phyloP scores from a whole-genome alignment of 805 yeast species.

The Yamadazyma paraphyllophila region DNA sequence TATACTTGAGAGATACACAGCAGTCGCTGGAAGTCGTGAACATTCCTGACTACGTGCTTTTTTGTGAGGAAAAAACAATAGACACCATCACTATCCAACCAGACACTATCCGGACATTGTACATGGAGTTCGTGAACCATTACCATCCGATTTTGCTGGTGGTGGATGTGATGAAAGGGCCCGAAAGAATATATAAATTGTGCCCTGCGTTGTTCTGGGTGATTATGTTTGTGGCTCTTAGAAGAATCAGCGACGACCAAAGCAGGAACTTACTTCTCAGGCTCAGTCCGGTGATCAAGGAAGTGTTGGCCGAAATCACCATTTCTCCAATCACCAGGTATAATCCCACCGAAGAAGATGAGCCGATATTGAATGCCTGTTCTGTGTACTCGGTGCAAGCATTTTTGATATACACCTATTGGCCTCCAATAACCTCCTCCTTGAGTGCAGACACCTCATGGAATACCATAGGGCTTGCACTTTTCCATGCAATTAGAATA shows the following conservation, averaged over 20 bases:
- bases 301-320: slow-evolving; percentile 80
- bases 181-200: slow-evolving; percentile 71
- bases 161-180: slow-evolving; percentile 77
- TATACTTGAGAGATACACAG: background rate
- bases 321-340: slow-evolving; percentile 87
- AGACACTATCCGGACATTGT: slow-evolving; percentile 60
- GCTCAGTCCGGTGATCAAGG: slow-evolving; percentile 68
- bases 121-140: slow-evolving; percentile 63
- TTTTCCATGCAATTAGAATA: slow-evolving; percentile 87
- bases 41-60: slow-evolving; percentile 17
- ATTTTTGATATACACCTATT: slow-evolving; percentile 77
- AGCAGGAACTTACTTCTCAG: slow-evolving; percentile 49
- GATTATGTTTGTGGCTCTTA: slow-evolving; percentile 76
- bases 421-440: slow-evolving; percentile 97
- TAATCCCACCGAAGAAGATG: slow-evolving; percentile 73
- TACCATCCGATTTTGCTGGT: slow-evolving; percentile 89
- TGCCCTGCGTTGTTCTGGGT: slow-evolving; percentile 96
- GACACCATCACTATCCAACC: slow-evolving; percentile 66
- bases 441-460: slow-evolving; percentile 94
- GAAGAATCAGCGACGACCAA: slow-evolving; percentile 50
- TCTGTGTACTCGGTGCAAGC: slow-evolving; percentile 95
- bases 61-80: slow-evolving; percentile 65
- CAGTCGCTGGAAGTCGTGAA: background rate
- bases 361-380: slow-evolving; percentile 81
- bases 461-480: slow-evolving; percentile 91